Conservation (phyloP, 2,329 filamentous ascomycete genomes). For the Aspergillus sp. region DNA sequence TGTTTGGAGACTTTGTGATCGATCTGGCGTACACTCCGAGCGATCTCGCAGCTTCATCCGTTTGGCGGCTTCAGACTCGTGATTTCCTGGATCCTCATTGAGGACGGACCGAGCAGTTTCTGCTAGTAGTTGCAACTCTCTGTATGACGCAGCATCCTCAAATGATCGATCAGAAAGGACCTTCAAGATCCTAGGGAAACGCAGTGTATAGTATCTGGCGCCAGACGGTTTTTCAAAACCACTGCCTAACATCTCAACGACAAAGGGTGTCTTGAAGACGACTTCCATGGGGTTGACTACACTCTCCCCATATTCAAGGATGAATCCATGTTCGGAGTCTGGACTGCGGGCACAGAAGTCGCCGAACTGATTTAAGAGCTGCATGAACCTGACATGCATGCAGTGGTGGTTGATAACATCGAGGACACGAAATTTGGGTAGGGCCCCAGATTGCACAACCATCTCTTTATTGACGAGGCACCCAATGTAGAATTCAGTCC, state of each 20-base stretch:
- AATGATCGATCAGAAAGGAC: slow-evolving; percentile 74
- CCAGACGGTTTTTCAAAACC: slow-evolving; percentile 73
- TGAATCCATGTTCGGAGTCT: slow-evolving; percentile 39
- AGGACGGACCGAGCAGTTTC: slow-evolving; percentile 55
- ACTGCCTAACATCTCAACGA: slow-evolving; percentile 79
- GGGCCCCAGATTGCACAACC: slow-evolving; percentile 51
- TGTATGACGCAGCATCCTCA: slow-evolving; percentile 67
- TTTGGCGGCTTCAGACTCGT: slow-evolving; percentile 62
- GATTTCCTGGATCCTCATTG: slow-evolving; percentile 58
- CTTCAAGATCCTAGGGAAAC: slow-evolving; percentile 76
- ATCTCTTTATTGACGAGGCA: slow-evolving; percentile 70
- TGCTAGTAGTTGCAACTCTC: slow-evolving; percentile 69
- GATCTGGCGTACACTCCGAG: slow-evolving; percentile 18
- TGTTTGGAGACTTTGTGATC: slow-evolving; percentile 27
- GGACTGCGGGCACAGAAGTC: slow-evolving; percentile 47
- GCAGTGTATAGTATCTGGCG: slow-evolving; percentile 69
- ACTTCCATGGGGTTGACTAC: slow-evolving; percentile 35
- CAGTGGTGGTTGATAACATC: slow-evolving; percentile 57
- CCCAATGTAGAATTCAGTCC: slow-evolving; percentile 79
- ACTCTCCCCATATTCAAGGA: slow-evolving; percentile 50
- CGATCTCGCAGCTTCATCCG: slow-evolving; percentile 59
- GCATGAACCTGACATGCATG: slow-evolving; percentile 55
- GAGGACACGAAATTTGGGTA: slow-evolving; percentile 66
- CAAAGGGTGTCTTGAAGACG: slow-evolving; percentile 69
- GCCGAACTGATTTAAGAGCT: slow-evolving; percentile 52